Evolutionary conservation across 495 filamentous ascomycete genomes (phyloP).

Genomic region (Xylaria venustula): DNA sequence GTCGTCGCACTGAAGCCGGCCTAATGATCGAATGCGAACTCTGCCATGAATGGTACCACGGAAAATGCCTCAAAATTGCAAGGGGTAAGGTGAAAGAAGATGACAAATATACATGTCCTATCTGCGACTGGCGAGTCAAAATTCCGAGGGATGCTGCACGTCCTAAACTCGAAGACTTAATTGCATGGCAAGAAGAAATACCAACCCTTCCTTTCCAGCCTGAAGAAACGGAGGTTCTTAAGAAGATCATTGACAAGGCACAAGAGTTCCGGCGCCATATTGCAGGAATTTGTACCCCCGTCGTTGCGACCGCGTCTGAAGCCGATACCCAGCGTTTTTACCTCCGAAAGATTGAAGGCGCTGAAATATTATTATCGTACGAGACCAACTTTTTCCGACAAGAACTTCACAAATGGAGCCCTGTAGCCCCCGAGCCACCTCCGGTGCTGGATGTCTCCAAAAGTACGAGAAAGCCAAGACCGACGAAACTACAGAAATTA

Average conservation of each 20-base stretch:
- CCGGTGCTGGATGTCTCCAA: constrained; percentile 80
- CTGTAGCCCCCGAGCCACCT: constrained; percentile 82
- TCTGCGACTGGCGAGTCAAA: constrained; percentile 96
- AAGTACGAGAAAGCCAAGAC: constrained; percentile 94
- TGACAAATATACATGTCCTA: constrained; percentile 97
- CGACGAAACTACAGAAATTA: constrained; percentile 96
- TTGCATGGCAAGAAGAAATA: constrained; percentile 85
- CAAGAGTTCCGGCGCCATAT: constrained; percentile 83
- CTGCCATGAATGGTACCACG: constrained; percentile 99
- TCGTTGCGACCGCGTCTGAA: constrained; percentile 79
- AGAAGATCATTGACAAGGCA: constrained; percentile 81
- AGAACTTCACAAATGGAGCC: constrained; percentile 93
- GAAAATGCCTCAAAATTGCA: constrained; percentile 97
- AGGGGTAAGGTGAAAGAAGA: constrained; percentile 97
- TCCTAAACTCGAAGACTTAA: constrained; percentile 90
- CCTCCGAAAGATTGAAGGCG: constrained; percentile 95
- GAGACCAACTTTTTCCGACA: constrained; percentile 98
- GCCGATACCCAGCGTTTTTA: constrained; percentile 93
- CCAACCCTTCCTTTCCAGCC: constrained; percentile 86
- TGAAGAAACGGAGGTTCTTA: constrained; percentile 84
- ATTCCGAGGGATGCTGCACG: constrained; percentile 98
- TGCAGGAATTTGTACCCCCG: constrained; percentile 71
- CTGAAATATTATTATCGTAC: constrained; percentile 85
- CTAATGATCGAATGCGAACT: constrained; percentile 99
- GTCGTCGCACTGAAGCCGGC: constrained; percentile 85